Conservation (phyloP, 73 alveolate genomes). For the Symbiodinium natans region DNA sequence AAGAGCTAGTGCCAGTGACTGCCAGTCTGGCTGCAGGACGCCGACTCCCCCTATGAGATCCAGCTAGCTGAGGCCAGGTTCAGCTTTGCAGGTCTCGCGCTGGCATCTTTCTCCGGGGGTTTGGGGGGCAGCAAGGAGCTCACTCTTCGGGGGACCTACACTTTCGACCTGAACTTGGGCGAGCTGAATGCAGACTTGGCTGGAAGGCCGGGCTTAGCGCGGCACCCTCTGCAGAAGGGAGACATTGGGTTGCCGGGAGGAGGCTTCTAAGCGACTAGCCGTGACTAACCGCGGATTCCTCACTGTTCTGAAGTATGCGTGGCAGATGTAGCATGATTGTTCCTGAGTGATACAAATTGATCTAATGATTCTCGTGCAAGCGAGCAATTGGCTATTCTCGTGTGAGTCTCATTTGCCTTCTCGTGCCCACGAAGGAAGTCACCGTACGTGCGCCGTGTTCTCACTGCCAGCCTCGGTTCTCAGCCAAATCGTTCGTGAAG, state of each 20-base stretch:
- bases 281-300: too few relatives aligned
- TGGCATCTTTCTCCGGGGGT: too few relatives aligned
- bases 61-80: conserved; percentile 50
- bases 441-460: not conserved
- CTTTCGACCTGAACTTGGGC: conserved; percentile 52
- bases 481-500: not conserved
- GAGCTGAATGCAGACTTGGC: conserved; percentile 6
- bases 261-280: too few relatives aligned
- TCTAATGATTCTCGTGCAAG: too few relatives aligned
- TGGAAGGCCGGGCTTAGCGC: conserved; percentile 48
- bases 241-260: too few relatives aligned
- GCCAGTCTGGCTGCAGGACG: conserved; percentile 14
- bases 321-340: too few relatives aligned
- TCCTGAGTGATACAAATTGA: too few relatives aligned
- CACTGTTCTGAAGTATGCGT: too few relatives aligned
- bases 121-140: not conserved
- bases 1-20: too few relatives aligned
- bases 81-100: not conserved
- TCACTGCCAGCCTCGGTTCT: not conserved
- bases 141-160: conserved; percentile 17
- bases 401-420: too few relatives aligned
- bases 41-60: conserved; percentile 45
- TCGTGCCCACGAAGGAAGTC: not conserved
- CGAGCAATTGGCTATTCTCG: too few relatives aligned
- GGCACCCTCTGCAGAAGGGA: too few relatives aligned